A percentile compares a stretch with the other conserved stretches of the same genome.
Conservation (phyloP, 768 basidiomycete genomes). For the Pleurotus cornucopiae region DNA sequence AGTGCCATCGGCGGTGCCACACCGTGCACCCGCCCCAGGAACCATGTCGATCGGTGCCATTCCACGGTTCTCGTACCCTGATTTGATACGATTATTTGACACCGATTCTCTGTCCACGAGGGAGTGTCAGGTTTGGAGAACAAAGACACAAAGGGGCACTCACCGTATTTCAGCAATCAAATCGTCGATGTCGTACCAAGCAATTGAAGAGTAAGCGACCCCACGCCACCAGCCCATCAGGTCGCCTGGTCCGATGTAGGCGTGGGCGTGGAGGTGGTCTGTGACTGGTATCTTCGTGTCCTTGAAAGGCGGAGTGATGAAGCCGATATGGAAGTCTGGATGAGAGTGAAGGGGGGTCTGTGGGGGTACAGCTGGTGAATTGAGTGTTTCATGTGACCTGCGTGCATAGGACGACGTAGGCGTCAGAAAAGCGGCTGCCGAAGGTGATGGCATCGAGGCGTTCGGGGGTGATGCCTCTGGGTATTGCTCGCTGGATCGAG, state of each 20-base stretch:
- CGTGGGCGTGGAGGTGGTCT: constrained; percentile 77
- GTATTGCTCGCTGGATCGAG: constrained; percentile 9
- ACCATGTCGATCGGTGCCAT: constrained; percentile 70
- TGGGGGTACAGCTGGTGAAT: constrained; percentile 10
- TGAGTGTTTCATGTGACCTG: background rate
- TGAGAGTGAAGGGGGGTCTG: constrained; percentile 23
- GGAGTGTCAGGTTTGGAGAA: constrained; percentile 12
- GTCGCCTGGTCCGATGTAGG: constrained; percentile 62
- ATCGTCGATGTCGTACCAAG: constrained; percentile 76
- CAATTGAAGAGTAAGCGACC: constrained; percentile 61
- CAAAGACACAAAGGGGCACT: constrained; percentile 15
- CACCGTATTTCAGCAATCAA: constrained; percentile 81
- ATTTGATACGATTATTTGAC: constrained; percentile 82
- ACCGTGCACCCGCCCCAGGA: constrained; percentile 64
- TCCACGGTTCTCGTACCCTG: constrained; percentile 57
- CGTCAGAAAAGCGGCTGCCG: constrained; percentile 8
- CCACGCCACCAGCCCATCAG: constrained; percentile 70
- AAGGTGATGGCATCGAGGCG: constrained; percentile 9
- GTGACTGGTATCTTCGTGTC: constrained; percentile 77
- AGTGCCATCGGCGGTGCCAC: constrained; percentile 59
- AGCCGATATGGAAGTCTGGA: constrained; percentile 58
- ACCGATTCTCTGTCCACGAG: constrained; percentile 55
- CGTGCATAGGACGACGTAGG: constrained; percentile 20
- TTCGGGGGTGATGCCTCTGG: background rate
- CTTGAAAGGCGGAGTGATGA: constrained; percentile 75